These are phyloP conservation scores for Sclerotinia borealis DNA, from an alignment of 2,329 filamentous ascomycete genomes.

Conservation along the genomic window DNA sequence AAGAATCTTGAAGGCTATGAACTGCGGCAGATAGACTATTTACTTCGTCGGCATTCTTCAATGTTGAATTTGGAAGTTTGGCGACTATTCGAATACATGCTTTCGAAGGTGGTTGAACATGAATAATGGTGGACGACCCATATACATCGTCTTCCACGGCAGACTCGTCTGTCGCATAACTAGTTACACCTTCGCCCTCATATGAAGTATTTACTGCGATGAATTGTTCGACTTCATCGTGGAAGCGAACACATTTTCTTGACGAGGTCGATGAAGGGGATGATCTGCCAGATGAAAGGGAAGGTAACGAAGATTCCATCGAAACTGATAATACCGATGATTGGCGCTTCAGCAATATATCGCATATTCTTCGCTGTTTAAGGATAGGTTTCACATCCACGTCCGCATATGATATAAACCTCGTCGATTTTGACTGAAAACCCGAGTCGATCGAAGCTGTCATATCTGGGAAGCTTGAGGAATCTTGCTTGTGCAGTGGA, in stretches of 20 bases:
- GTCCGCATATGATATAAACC: not conserved
- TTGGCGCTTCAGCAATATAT: conserved; percentile 87
- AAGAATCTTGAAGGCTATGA: conserved; percentile 3
- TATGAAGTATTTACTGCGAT: not conserved
- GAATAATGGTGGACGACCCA: not conserved
- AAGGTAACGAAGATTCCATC: not conserved
- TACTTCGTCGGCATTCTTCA: not conserved
- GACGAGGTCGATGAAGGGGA: conserved; percentile 3
- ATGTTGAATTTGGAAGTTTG: conserved; percentile 1
- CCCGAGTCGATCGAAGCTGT: conserved; percentile 47
- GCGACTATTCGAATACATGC: not conserved
- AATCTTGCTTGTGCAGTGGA: conserved; percentile 61
- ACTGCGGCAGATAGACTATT: not conserved
- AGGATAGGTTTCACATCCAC: conserved; percentile 67
- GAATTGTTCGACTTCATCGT: conserved; percentile 13
- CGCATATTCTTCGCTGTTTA: conserved; percentile 95
- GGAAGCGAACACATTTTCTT: conserved; percentile 11
- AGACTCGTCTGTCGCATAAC: not conserved
- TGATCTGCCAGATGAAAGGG: conserved; percentile 7
- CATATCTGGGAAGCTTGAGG: not conserved
- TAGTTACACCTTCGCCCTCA: not conserved
- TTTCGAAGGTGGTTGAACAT: not conserved
- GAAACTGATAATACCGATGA: conserved; percentile 52
- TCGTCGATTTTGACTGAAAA: conserved; percentile 3
- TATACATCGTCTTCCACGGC: not conserved